Evolutionary conservation across 257 asterid species (phyloP).

Genomic region (Solanum neorickii): DNA sequence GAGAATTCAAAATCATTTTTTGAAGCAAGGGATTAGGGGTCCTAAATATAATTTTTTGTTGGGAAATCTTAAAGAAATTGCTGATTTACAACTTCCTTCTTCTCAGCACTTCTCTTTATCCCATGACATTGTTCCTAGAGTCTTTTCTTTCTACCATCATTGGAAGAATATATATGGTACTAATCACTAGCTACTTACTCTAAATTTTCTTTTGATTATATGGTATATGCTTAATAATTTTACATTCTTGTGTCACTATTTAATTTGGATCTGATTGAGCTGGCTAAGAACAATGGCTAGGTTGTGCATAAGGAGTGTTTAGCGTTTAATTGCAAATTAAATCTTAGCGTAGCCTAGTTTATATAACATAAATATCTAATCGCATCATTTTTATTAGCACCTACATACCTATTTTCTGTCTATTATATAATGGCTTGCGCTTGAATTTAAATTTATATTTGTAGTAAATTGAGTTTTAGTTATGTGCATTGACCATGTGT

Average conservation of each 20-base stretch:
- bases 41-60: slow-evolving; percentile 59
- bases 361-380: not conserved
- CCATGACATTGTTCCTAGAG: slow-evolving; percentile 89
- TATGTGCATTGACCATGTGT: not conserved
- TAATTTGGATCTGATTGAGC: not conserved
- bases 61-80: slow-evolving; percentile 79
- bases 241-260: not conserved
- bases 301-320: not conserved
- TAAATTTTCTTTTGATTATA: not conserved
- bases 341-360: not conserved
- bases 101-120: slow-evolving; percentile 48
- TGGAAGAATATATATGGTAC: slow-evolving; percentile 85
- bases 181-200: not conserved
- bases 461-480: not conserved
- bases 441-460: not conserved
- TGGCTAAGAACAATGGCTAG: not conserved
- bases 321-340: not conserved
- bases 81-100: slow-evolving; percentile 43
- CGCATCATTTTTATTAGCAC: too few relatives aligned
- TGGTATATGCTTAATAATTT: not conserved
- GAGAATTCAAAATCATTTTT: slow-evolving; percentile 41
- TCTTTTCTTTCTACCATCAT: slow-evolving; percentile 79
- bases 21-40: slow-evolving; percentile 68
- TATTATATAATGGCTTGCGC: not conserved
- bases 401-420: not conserved